Percentiles rank a stretch among this genome's conserved stretches.
Evolutionary conservation across 371 early-diverging fungal genomes (phyloP).

Genomic region (Mortierella sp.): DNA sequence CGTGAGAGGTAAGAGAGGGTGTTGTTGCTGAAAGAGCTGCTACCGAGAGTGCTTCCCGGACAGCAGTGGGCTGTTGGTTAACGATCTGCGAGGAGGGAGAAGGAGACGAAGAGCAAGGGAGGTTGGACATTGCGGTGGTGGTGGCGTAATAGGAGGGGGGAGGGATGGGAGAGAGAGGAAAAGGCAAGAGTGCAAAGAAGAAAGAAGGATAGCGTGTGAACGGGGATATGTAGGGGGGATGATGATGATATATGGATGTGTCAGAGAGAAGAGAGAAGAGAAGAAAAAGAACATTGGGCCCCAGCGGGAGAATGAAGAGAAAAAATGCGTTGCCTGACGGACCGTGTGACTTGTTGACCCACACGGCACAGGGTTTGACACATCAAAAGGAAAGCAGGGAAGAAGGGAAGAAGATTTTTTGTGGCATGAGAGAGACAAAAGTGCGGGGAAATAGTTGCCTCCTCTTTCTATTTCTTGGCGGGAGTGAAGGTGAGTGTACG

Average conservation of each 20-base stretch:
- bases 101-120: neutral
- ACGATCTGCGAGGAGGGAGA: conserved; percentile 4
- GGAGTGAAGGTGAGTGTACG: too few relatives aligned
- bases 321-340: neutral
- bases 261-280: neutral
- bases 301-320: neutral
- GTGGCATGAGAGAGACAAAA: neutral
- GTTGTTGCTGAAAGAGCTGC: neutral
- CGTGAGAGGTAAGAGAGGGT: neutral
- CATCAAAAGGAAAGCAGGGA: neutral
- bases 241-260: neutral
- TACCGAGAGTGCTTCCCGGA: neutral
- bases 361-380: neutral
- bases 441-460: neutral
- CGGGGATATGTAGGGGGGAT: neutral
- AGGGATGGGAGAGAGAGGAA: neutral
- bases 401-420: neutral
- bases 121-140: neutral
- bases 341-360: conserved; percentile 7
- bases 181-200: neutral
- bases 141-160: neutral
- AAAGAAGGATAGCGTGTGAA: neutral
- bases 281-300: neutral
- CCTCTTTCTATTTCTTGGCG: too few relatives aligned
- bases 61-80: neutral